Evolutionary conservation across 2,329 filamentous ascomycete species (phyloP).

Genomic region (Ophiostoma novo-ulmi): DNA sequence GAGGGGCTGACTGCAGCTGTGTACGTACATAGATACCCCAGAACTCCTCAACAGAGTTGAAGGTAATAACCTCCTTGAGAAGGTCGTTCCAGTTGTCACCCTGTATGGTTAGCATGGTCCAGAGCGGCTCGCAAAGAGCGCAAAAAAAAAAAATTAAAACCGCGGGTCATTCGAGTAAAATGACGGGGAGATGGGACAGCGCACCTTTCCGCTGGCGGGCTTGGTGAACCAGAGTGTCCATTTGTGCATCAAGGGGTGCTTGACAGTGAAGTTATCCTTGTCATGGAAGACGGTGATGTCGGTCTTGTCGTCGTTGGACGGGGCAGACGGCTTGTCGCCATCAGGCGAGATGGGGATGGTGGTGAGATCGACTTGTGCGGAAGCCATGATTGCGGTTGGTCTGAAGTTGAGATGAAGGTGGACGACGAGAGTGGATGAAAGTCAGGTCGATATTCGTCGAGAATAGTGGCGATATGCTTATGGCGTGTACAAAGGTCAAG

Average conservation of each 20-base stretch:
- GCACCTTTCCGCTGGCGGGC: conserved; percentile 88
- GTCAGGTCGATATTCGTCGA: not conserved
- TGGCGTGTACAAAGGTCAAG: not conserved
- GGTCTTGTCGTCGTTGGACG: conserved; percentile 48
- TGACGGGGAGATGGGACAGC: not conserved
- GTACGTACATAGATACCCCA: conserved; percentile 94
- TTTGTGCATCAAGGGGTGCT: conserved; percentile 93
- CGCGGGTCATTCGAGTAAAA: not conserved
- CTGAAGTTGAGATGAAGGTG: not conserved
- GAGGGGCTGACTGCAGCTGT: conserved; percentile 3
- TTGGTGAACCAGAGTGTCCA: conserved; percentile 99
- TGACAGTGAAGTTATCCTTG: conserved; percentile 98
- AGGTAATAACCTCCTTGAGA: conserved; percentile 96
- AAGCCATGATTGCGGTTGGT: conserved; percentile 34
- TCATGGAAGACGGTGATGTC: conserved; percentile 95
- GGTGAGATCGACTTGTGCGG: conserved; percentile 59
- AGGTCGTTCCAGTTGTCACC: conserved; percentile 98
- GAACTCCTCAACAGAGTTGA: conserved; percentile 98
- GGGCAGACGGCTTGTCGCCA: conserved; percentile 51
- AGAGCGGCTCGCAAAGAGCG: not conserved
- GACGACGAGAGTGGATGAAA: not conserved
- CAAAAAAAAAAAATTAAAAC: not conserved
- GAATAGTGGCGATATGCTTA: not conserved
- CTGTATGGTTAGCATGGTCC: conserved; percentile 42
- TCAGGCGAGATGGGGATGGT: conserved; percentile 63